Base-by-base conservation (phyloP, 1,284 basidiomycete species). In the Pseudozyma sp. region DNA sequence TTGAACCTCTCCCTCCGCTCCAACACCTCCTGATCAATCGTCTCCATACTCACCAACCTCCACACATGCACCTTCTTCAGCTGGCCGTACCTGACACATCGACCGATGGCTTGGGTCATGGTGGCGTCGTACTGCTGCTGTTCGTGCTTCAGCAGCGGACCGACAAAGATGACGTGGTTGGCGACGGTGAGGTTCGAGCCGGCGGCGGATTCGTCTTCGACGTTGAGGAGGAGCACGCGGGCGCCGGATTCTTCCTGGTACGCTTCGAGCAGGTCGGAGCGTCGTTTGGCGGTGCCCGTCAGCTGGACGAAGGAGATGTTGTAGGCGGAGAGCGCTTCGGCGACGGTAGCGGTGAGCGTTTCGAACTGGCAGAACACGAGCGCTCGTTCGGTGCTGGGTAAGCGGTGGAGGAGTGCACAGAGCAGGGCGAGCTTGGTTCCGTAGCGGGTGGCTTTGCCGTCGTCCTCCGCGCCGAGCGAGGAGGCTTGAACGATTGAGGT, bases 331-430 rank as follows among this genome's bases (percentile, higher is more conserved):
- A 97, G 88, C 0, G 93, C 93, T 66, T 94, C 92, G 7, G 90
- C 90, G 40, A 97, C 92, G 85, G 96, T 97, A 81, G 90, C 90
- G 87, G 92, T 92, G 67, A 97, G 88, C 84, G 97, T 95, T 9
- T 90, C 91, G 88, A 96, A 97, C 81, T 97, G 94, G 13, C 96
- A 92, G 85, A 97, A 97, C 55, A 97, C 89, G 42, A 97, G 88
- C 13, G 95, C 88, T 3, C 93, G 90, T 75, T 97, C 93, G 14
- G 90, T 87, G 74, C 89, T 88, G 1, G 92, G 90, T 29, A 95
- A 88, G 40, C 89, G 88, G 90, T 90, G 90, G 85, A 97, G 92
- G 69, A 97, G 85, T 34, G 91, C 86, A 34, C 96, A 90, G 54
- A 95, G 90, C 77, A 89, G 90, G 80, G 94, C 92, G 29, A 97